These are phyloP conservation scores for Phallus indusiatus DNA, from an alignment of 768 basidiomycete species.

Conservation along the genomic window DNA sequence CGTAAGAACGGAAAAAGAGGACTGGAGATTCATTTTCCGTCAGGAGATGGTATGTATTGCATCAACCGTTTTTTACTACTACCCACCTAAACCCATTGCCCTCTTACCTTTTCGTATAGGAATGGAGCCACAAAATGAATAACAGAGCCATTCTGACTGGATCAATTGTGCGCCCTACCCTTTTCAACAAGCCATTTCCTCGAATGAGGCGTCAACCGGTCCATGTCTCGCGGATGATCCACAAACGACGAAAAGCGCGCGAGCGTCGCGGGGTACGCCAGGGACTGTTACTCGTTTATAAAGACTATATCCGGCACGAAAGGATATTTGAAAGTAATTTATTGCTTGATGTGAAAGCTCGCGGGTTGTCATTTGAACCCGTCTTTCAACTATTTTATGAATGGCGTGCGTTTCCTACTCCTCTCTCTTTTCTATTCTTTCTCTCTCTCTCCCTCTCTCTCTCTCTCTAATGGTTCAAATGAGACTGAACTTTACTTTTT, in stretches of 20 bases:
- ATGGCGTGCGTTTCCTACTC: constrained; percentile 34
- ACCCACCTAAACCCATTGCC: not conserved
- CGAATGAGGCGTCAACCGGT: constrained; percentile 72
- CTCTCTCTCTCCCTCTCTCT: no score
- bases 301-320: constrained; percentile 29
- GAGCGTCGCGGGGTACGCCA: constrained; percentile 35
- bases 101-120: constrained; percentile 25
- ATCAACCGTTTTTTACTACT: no score
- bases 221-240: constrained; percentile 63
- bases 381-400: constrained; percentile 18
- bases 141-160: constrained; percentile 67
- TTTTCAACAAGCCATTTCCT: constrained; percentile 63
- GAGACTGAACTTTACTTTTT: not conserved
- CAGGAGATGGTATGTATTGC: constrained; percentile 50
- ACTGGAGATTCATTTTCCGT: constrained; percentile 35
- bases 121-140: constrained; percentile 43
- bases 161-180: constrained; percentile 51
- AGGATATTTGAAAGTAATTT: constrained; percentile 26
- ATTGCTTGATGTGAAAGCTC: constrained; percentile 3
- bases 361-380: constrained; percentile 8
- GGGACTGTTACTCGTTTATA: constrained; percentile 23
- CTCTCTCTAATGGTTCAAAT: no score
- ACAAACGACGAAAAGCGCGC: constrained; percentile 32
- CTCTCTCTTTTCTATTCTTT: not conserved
- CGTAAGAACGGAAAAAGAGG: constrained; percentile 37